These are phyloP conservation scores for Saccharomycopsis fodiens DNA, from an alignment of 805 yeast species.

Conservation along the genomic window DNA sequence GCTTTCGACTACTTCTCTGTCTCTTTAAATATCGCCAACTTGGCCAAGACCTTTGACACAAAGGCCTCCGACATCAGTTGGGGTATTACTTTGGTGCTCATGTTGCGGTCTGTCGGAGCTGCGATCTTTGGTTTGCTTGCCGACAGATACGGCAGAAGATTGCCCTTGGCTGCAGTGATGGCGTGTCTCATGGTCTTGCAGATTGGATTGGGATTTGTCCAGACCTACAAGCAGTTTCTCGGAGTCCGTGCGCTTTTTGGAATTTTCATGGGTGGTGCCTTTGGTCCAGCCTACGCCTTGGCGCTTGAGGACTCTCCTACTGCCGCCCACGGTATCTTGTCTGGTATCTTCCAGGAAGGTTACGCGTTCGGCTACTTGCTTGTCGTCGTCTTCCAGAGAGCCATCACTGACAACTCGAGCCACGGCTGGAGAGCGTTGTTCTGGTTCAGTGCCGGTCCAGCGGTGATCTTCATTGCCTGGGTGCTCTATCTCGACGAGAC, in stretches of 20 bases:
- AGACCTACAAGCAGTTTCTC: conserved; percentile 47
- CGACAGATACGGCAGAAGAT: conserved; percentile 55
- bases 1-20: conserved; percentile 66
- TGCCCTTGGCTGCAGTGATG: conserved; percentile 45
- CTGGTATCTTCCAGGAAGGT: conserved; percentile 51
- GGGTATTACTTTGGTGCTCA: conserved; percentile 64
- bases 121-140: conserved; percentile 51
- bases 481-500: conserved; percentile 56
- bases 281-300: conserved; percentile 57
- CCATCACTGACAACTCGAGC: conserved; percentile 43
- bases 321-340: conserved; percentile 50
- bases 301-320: conserved; percentile 60
- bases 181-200: conserved; percentile 42
- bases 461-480: conserved; percentile 51
- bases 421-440: conserved; percentile 65
- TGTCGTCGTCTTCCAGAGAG: conserved; percentile 59
- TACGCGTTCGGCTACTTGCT: conserved; percentile 62
- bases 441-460: conserved; percentile 70
- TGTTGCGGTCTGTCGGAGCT: conserved; percentile 64
- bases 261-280: conserved; percentile 50
- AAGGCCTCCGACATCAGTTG: conserved; percentile 49
- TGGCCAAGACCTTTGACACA: conserved; percentile 42
- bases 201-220: conserved; percentile 57
- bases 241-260: conserved; percentile 61
- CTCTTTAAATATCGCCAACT: conserved; percentile 42